Conservation (phyloP, 768 basidiomycete species). For the Macrolepiota fuliginosa region DNA sequence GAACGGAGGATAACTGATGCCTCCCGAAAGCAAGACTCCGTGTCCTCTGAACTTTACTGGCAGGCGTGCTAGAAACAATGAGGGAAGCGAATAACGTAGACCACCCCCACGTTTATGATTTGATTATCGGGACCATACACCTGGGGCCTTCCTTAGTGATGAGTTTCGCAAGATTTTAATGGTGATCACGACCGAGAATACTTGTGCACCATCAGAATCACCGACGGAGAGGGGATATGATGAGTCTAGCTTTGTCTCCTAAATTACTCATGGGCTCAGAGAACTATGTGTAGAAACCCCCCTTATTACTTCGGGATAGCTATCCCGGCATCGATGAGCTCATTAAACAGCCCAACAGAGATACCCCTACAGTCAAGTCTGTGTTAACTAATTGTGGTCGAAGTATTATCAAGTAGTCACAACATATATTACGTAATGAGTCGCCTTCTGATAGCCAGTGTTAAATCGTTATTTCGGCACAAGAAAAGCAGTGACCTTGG, state of each 20-base stretch:
- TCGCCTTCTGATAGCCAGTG: no score
- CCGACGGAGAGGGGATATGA: no score
- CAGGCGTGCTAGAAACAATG: not conserved
- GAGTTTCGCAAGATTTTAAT: slow-evolving; percentile 5
- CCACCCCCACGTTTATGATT: not conserved
- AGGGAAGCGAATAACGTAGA: slow-evolving; percentile 1
- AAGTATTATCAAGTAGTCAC: no score
- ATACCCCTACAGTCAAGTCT: not conserved
- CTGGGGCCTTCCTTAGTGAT: not conserved
- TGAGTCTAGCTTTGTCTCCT: no score
- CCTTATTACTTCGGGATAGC: not conserved
- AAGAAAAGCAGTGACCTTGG: no score
- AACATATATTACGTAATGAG: no score
- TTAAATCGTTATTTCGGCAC: no score
- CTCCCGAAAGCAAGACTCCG: slow-evolving; percentile 1
- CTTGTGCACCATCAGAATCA: no score
- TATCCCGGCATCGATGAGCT: not conserved
- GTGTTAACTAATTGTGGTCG: no score
- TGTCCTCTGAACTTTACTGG: slow-evolving; percentile 6
- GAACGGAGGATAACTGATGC: not conserved
- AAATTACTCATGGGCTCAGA: no score
- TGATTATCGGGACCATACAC: not conserved
- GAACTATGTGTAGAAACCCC: no score
- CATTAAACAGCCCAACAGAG: not conserved
- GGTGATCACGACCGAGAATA: not conserved